These are phyloP conservation scores for Blastomyces percursus DNA, from an alignment of 2,329 filamentous ascomycete species.

Conservation along the genomic window DNA sequence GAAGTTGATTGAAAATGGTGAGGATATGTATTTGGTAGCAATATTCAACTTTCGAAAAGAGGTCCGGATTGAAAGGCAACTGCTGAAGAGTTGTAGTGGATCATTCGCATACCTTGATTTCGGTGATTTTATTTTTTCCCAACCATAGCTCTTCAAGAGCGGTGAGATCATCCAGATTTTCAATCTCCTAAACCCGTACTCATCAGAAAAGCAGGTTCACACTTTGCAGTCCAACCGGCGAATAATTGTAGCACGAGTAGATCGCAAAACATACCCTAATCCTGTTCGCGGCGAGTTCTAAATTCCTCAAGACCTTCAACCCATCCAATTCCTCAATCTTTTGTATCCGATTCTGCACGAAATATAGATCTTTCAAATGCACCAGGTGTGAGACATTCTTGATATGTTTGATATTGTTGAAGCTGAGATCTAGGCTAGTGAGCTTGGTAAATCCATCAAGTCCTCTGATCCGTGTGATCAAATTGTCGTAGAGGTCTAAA, in stretches of 20 bases:
- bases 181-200: constrained; percentile 49
- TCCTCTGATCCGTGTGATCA: constrained; percentile 75
- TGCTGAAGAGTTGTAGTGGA: neutral
- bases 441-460: constrained; percentile 68
- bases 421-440: constrained; percentile 76
- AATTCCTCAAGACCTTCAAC: constrained; percentile 61
- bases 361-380: constrained; percentile 71
- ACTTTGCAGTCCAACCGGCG: neutral
- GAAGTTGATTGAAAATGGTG: constrained; percentile 5
- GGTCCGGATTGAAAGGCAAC: neutral
- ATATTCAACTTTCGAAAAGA: neutral
- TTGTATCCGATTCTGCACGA: constrained; percentile 89
- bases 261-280: constrained; percentile 48
- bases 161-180: constrained; percentile 68
- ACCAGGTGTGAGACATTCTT: constrained; percentile 71
- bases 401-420: constrained; percentile 99
- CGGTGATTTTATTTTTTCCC: constrained; percentile 90
- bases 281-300: constrained; percentile 86
- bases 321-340: constrained; percentile 75
- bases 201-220: constrained; percentile 7
- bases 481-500: constrained; percentile 92
- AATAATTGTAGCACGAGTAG: neutral
- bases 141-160: constrained; percentile 83
- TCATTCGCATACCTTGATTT: constrained; percentile 49
- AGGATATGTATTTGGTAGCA: neutral